A percentile compares a stretch with the other conserved stretches of the same genome.
Evolutionary conservation across 2,329 filamentous ascomycete species (phyloP).

Genomic region (Aspergillus sp.): DNA sequence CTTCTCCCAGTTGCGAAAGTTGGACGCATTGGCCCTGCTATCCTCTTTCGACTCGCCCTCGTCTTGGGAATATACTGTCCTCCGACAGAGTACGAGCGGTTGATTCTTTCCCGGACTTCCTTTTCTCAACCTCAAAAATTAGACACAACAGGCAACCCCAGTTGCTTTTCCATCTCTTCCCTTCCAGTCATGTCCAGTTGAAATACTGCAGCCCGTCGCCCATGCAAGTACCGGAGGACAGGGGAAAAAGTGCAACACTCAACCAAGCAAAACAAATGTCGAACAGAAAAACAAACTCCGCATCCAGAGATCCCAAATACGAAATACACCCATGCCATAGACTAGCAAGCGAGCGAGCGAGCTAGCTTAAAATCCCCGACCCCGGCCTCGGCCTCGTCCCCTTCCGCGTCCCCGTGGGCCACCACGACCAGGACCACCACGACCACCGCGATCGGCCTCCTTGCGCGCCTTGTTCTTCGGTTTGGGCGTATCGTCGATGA

Average conservation of each 20-base stretch:
- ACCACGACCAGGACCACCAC: slow-evolving; percentile 45
- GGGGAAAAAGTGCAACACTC: background rate
- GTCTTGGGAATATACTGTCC: background rate
- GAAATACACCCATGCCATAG: slow-evolving; percentile 1
- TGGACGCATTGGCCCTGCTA: background rate
- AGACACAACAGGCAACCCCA: background rate
- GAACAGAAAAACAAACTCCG: slow-evolving; percentile 5
- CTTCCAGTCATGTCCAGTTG: background rate
- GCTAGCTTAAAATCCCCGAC: slow-evolving; percentile 20
- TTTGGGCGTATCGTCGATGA: slow-evolving; percentile 96
- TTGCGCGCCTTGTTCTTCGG: slow-evolving; percentile 99
- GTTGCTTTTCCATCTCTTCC: background rate
- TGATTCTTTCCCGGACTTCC: background rate
- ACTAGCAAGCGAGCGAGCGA: background rate
- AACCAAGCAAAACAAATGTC: background rate
- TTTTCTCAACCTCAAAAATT: background rate
- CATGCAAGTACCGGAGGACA: background rate
- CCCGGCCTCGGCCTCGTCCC: slow-evolving; percentile 44
- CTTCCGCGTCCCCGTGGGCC: slow-evolving; percentile 55
- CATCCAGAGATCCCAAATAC: slow-evolving; percentile 16
- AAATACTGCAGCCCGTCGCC: background rate
- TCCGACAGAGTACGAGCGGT: background rate
- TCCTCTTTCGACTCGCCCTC: background rate
- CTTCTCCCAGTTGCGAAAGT: background rate
- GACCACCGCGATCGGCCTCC: slow-evolving; percentile 62